Conservation (phyloP, 2,329 filamentous ascomycete species). For the Graphilbum sp. region DNA sequence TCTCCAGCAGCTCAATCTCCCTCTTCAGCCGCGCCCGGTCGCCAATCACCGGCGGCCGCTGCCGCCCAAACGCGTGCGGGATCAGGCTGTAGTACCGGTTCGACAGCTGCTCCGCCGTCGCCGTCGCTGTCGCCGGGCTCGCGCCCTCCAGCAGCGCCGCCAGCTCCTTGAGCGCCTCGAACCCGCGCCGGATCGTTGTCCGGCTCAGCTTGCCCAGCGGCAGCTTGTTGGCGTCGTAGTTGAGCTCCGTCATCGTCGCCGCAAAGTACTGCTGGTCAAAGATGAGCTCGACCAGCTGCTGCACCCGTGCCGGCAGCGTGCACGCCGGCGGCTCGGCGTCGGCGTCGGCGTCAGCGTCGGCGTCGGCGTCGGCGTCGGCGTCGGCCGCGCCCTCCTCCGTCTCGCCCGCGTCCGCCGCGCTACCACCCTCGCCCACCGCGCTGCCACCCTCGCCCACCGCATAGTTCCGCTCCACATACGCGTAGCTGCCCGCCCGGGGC, state of each 20-base stretch:
- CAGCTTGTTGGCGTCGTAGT: conserved; percentile 61
- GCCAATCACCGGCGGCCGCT: conserved; percentile 52
- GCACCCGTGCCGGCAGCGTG: conserved; percentile 41
- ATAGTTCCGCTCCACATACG: conserved; percentile 67
- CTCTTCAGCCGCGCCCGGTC: conserved; percentile 42
- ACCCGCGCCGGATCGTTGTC: conserved; percentile 57
- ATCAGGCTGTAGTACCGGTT: conserved; percentile 71
- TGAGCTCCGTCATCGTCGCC: conserved; percentile 46
- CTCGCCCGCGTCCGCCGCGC: conserved; percentile 4
- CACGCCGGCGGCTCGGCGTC: conserved; percentile 28
- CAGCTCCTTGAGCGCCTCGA: conserved; percentile 60
- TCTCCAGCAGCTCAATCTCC: conserved; percentile 68
- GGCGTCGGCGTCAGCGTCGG: conserved; percentile 10
- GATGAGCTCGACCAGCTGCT: conserved; percentile 62
- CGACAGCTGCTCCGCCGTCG: conserved; percentile 46
- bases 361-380: conserved; percentile 14
- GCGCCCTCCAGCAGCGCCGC: conserved; percentile 46
- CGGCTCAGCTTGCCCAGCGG: conserved; percentile 77
- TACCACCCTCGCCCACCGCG: conserved; percentile 28
- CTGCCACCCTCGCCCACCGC: conserved; percentile 46
- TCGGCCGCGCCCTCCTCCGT: background rate
- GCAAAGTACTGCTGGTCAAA: conserved; percentile 65
- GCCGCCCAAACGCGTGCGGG: conserved; percentile 64
- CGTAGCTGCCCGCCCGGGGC: conserved; percentile 55
- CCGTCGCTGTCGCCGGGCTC: conserved; percentile 20